Evolutionary conservation across 1,284 basidiomycete genomes (phyloP).

Genomic region (Pyrrhoderma noxium): DNA sequence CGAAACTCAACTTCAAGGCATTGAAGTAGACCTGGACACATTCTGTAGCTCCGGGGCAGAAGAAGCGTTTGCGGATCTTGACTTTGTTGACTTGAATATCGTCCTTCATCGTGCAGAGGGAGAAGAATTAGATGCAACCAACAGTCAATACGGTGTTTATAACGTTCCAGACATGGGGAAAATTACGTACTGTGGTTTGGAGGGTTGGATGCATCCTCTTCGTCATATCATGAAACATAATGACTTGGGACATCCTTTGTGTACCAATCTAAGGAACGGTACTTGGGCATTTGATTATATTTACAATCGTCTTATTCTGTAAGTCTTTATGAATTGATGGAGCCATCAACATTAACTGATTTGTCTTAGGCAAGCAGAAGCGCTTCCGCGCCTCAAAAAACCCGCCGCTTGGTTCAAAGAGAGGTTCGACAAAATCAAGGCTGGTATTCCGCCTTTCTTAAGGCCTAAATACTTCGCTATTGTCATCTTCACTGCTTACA

Average conservation of each 20-base stretch:
- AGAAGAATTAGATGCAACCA: slow-evolving; percentile 85
- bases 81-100: slow-evolving; percentile 83
- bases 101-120: slow-evolving; percentile 78
- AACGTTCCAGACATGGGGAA: slow-evolving; percentile 66
- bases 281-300: slow-evolving; percentile 89
- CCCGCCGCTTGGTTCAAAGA: slow-evolving; percentile 80
- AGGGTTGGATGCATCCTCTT: slow-evolving; percentile 92
- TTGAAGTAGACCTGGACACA: slow-evolving; percentile 59
- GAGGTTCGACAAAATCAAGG: slow-evolving; percentile 74
- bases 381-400: slow-evolving; percentile 59
- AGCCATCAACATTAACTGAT: slow-evolving; percentile 2
- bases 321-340: slow-evolving; percentile 26
- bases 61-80: slow-evolving; percentile 67
- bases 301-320: slow-evolving; percentile 65
- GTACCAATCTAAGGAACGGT: slow-evolving; percentile 78
- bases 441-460: slow-evolving; percentile 73
- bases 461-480: slow-evolving; percentile 92
- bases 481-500: slow-evolving; percentile 84
- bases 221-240: slow-evolving; percentile 79
- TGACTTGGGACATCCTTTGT: slow-evolving; percentile 87
- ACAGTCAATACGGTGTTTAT: slow-evolving; percentile 68
- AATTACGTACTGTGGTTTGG: slow-evolving; percentile 84
- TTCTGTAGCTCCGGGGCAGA: slow-evolving; percentile 65
- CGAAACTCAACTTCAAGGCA: slow-evolving; percentile 69
- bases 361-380: slow-evolving; percentile 51